These are phyloP conservation scores for Globisporangium splendens DNA, from an alignment of 352 stramenopile species.

Conservation along the genomic window DNA sequence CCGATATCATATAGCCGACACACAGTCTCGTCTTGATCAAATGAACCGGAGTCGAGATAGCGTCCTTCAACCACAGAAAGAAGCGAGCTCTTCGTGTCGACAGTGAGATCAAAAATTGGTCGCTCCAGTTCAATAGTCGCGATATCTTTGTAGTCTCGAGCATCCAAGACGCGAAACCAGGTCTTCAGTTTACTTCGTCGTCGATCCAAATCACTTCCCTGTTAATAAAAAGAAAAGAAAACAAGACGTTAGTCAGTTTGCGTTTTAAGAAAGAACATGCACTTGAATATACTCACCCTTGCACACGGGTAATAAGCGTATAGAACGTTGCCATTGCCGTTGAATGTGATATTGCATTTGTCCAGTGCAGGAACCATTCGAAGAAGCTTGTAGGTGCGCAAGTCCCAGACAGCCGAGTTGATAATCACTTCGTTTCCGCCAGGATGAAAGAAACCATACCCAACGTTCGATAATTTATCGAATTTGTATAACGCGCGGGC, in stretches of 20 bases:
- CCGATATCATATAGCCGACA: conserved; percentile 88
- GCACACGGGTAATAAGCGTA: conserved; percentile 83
- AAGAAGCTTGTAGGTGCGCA: conserved; percentile 80
- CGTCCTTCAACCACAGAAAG: conserved; percentile 72
- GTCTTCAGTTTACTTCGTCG: conserved; percentile 71
- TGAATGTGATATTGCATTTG: conserved; percentile 80
- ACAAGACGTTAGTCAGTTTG: too few species aligned
- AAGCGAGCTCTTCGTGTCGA: conserved; percentile 64
- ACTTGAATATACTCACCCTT: conserved; percentile 32
- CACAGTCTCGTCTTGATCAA: conserved; percentile 69
- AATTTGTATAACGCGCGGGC: conserved; percentile 84
- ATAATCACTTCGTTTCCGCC: conserved; percentile 88
- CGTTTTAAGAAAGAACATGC: background rate
- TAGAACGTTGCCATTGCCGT: conserved; percentile 56
- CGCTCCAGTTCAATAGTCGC: conserved; percentile 78
- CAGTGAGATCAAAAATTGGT: conserved; percentile 65
- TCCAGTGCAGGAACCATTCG: conserved; percentile 86
- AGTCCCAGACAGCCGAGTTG: conserved; percentile 88
- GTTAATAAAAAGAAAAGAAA: too few species aligned
- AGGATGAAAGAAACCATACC: conserved; percentile 83
- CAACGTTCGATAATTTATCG: conserved; percentile 84
- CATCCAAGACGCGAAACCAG: conserved; percentile 82
- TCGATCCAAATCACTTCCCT: conserved; percentile 57
- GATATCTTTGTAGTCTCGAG: conserved; percentile 82
- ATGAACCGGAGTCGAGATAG: conserved; percentile 56